phyloP scores from a whole-genome alignment of 2,329 filamentous ascomycete genomes.

The Lecanosticta acicola region DNA sequence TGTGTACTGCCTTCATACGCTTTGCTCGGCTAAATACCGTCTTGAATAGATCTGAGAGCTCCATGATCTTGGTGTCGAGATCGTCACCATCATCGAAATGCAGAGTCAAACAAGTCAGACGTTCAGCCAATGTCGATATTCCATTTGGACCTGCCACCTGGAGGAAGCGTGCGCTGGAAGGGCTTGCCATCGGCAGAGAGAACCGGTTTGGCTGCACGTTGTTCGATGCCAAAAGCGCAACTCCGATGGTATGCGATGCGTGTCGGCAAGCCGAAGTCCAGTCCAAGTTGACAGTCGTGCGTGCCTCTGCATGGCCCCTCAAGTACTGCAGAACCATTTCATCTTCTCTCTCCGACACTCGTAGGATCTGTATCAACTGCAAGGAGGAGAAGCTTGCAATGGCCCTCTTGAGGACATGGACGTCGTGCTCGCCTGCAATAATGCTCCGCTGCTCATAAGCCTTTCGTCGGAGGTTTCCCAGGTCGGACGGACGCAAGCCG shows the following conservation, averaged over 20 bases:
- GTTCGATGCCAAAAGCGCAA: conserved; percentile 51
- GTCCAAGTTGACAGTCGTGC: conserved; percentile 46
- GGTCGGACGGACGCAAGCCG: conserved; percentile 15
- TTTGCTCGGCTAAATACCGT: conserved; percentile 54
- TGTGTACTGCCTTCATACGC: conserved; percentile 58
- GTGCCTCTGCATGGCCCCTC: conserved; percentile 37
- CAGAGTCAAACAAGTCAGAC: conserved; percentile 58
- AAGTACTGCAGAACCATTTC: conserved; percentile 50
- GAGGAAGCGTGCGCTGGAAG: conserved; percentile 52
- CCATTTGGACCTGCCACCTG: conserved; percentile 43
- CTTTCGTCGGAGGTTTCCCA: conserved; percentile 39
- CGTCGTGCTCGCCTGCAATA: conserved; percentile 47
- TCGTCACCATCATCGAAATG: conserved; percentile 57
- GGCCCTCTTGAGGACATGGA: conserved; percentile 49
- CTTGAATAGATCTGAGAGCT: conserved; percentile 53
- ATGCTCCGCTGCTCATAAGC: conserved; percentile 49
- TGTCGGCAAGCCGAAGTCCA: conserved; percentile 61
- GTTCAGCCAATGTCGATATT: conserved; percentile 48
- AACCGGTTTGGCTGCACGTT: conserved; percentile 54
- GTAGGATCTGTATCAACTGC: conserved; percentile 60
- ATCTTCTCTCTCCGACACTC: conserved; percentile 56
- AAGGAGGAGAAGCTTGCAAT: conserved; percentile 55
- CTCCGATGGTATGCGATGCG: conserved; percentile 53
- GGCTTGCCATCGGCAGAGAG: conserved; percentile 58
- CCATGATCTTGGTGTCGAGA: conserved; percentile 52